Base-by-base conservation (phyloP, 257 asterid species). In the Handroanthus guayacan region DNA sequence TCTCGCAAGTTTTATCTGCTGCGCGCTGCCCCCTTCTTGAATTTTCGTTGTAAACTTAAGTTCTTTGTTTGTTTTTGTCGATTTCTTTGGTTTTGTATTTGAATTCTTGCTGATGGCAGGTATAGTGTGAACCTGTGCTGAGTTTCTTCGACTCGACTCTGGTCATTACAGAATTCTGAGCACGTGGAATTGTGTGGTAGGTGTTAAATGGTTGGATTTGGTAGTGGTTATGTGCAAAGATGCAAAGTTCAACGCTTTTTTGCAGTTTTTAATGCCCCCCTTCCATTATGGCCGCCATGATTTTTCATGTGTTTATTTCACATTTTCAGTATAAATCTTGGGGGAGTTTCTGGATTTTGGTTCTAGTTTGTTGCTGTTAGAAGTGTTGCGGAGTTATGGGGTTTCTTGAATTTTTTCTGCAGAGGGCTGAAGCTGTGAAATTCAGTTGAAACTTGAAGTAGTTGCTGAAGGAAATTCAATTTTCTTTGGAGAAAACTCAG, bases 131-230 rank as follows among this genome's bases (percentile, higher is more conserved):
- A 75, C 43, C 31, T 76, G 51, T 61, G 52, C 75, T 45, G 79
- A 55, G 48, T 80, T 78, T 77, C 62, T 66, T 82, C 78, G 45
- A 36, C 75, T 79, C 56, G 62, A 41, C 83, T 72, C 52, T 65
- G 72, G 79, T 77, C 72, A 47, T 77, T 54, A 78, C 71, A 81
- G 58, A 78, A 75, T 79, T 45, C 79, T 76, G 71, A 52, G 84
- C 78, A 85, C 83, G 78, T 79, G 91, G 78, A 16, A 36, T 81
- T 85, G 86, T 74, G 85, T 80, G 81, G 74, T 79, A 18, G 84
- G 81, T 69, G 71, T 60, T 67, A 14, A 38, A 64, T 57, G 57
- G 39, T 65, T 63, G 58, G 72, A 37, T 81, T 62, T 62, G 66
- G 74, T 70, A 61, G 16, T 66, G 39, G 75, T 34, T 52, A 20